Base-by-base conservation (phyloP, 495 filamentous ascomycete genomes). In the Venustampulla echinocandica region DNA sequence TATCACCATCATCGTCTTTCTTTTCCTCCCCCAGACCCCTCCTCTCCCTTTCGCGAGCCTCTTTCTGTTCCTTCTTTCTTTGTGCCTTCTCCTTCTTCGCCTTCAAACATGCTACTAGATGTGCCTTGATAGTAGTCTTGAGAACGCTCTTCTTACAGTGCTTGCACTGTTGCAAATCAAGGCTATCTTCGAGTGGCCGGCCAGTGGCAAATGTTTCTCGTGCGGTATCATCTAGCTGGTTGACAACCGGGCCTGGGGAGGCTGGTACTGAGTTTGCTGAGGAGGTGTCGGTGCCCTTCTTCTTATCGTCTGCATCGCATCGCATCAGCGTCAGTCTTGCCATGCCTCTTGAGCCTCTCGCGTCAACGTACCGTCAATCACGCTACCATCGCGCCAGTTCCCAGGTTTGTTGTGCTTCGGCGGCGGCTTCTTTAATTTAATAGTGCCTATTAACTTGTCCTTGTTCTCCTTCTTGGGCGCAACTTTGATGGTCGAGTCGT, bases 61-160 rank as follows among this genome's bases (percentile, higher is more conserved):
- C 85, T 37, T 87, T 82, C 42, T 80, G 80, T 57, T 82, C 82
- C 58, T 89, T 85, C 63, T 87, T 85, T 47, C 82, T 80, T 61
- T 84, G 82, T 10, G 80, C 80, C 60, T 78, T 81, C 47, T 84
- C 80, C 33, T 75, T 74, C 63, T 90, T 90, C n/a, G 77, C 77
- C 46, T 76, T 79, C 49, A 87, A 61, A 47, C 87, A 93, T 10
- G 72, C 68, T 15, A 74, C 73, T 42, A 85, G 76, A 59, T 93
- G 87, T 0, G 76, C 75, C 22, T 70, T 73, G 3, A 75, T 75
- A 4, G 69, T 73, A 4, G 70, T 67, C 50, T 77, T 79, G 25
- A 84, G 65, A 13, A 87, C 64, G 3, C 76, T 78, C 49, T 87
- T 84, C 64, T 85, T 89, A 69, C 87, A 93, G 42, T 83, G 78